A percentile compares a stretch with the other conserved stretches of the same genome.
These are phyloP conservation scores for Paraphoma chrysanthemicola DNA, from an alignment of 2,329 filamentous ascomycete genomes.

Conservation along the genomic window DNA sequence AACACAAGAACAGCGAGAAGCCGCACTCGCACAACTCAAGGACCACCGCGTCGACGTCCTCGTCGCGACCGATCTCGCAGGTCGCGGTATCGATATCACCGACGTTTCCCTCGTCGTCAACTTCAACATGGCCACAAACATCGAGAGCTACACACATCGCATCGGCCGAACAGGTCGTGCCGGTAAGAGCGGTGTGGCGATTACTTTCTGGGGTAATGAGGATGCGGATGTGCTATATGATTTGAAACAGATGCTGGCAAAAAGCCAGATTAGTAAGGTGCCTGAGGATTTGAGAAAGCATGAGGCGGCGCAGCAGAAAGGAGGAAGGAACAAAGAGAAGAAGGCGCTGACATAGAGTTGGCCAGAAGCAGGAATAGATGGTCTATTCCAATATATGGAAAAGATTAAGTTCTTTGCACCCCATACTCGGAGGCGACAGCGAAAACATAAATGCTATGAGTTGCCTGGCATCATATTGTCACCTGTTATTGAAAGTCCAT, in stretches of 20 bases:
- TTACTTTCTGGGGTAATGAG: constrained; percentile 93
- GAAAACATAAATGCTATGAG: too few species aligned
- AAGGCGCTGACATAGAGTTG: constrained; percentile 10
- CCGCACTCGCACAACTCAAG: constrained; percentile 84
- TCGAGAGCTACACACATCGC: constrained; percentile 96
- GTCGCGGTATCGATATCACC: constrained; percentile 95
- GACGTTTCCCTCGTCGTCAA: constrained; percentile 95
- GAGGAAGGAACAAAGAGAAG: constrained; percentile 52
- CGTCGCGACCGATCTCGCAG: constrained; percentile 93
- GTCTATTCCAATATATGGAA: too few species aligned
- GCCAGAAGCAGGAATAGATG: neutral
- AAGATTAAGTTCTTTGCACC: too few species aligned
- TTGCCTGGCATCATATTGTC: too few species aligned
- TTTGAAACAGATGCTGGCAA: constrained; percentile 91
- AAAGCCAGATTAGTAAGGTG: constrained; percentile 85
- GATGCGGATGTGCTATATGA: constrained; percentile 93
- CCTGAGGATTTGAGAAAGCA: constrained; percentile 91
- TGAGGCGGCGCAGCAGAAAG: constrained; percentile 88
- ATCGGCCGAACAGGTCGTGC: constrained; percentile 97
- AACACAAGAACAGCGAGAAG: constrained; percentile 97
- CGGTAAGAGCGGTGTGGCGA: constrained; percentile 93
- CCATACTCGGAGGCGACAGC: too few species aligned
- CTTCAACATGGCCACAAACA: constrained; percentile 96
- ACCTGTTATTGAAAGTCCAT: too few species aligned
- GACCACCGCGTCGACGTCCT: constrained; percentile 83